Conservation (phyloP, 768 basidiomycete species). For the Suillus subaureus region DNA sequence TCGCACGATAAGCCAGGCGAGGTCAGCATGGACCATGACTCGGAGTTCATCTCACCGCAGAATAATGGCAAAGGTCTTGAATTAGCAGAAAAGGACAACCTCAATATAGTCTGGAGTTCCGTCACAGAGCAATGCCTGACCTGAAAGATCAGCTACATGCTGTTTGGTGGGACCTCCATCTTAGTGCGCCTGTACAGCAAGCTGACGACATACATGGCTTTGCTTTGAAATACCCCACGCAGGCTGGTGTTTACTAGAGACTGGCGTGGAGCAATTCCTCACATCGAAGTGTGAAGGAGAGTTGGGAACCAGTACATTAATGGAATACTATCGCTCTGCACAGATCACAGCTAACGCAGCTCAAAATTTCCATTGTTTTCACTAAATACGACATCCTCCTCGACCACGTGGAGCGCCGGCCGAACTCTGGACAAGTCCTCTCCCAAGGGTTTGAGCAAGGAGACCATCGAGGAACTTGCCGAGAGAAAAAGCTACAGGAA, state of each 20-base stretch:
- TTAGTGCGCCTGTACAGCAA: no score
- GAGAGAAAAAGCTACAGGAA: background rate
- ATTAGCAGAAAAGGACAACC: slow-evolving; percentile 11
- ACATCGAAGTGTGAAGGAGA: background rate
- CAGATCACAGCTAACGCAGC: background rate
- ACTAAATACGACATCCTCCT: slow-evolving; percentile 7
- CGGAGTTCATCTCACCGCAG: slow-evolving; percentile 16
- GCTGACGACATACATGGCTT: background rate
- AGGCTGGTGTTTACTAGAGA: slow-evolving; percentile 4
- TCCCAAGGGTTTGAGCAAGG: background rate
- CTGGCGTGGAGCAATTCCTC: background rate
- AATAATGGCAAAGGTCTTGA: slow-evolving; percentile 20
- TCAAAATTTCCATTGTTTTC: slow-evolving; percentile 1
- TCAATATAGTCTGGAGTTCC: slow-evolving; percentile 10
- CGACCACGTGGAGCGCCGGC: background rate
- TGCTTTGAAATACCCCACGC: slow-evolving; percentile 5
- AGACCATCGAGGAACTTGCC: no score
- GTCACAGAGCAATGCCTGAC: background rate
- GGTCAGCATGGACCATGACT: slow-evolving; percentile 16
- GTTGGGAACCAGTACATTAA: slow-evolving; percentile 7
- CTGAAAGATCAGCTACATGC: slow-evolving; percentile 17
- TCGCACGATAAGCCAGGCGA: slow-evolving; percentile 9
- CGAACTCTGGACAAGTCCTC: slow-evolving; percentile 36
- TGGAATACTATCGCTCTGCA: background rate
- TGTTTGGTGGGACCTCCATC: slow-evolving; percentile 12